These are phyloP conservation scores for Cordyceps cateniannulata DNA, from an alignment of 2,329 filamentous ascomycete genomes.

Conservation along the genomic window DNA sequence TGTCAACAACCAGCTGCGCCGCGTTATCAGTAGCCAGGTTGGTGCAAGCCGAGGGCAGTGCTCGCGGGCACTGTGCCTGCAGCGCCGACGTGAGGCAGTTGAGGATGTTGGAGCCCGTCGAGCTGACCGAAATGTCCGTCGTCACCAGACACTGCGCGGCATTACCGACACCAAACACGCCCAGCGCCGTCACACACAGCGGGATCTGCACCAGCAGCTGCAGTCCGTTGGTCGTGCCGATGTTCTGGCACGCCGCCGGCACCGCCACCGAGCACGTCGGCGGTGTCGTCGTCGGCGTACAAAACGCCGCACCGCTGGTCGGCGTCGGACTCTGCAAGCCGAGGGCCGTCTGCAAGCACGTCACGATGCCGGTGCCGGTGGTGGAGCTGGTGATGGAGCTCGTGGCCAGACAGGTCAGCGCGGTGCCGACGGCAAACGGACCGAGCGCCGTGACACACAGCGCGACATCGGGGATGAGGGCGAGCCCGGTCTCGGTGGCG, in stretches of 20 bases:
- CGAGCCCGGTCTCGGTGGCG: not conserved
- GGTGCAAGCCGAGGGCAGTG: not conserved
- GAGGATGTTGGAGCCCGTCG: not conserved
- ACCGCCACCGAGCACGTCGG: not conserved
- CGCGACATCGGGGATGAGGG: not conserved
- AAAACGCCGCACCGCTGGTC: not conserved
- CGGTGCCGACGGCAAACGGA: constrained; percentile 10
- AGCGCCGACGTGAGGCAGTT: constrained; percentile 4
- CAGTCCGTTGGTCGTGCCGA: not conserved
- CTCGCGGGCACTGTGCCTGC: not conserved
- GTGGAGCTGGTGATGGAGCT: not conserved
- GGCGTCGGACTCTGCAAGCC: not conserved
- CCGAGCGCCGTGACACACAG: constrained; percentile 12
- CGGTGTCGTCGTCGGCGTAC: not conserved
- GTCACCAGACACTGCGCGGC: constrained; percentile 4
- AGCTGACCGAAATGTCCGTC: not conserved
- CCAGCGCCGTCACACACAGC: not conserved
- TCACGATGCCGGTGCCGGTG: not conserved
- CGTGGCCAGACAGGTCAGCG: constrained; percentile 7
- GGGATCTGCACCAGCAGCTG: not conserved
- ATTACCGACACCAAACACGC: not conserved
- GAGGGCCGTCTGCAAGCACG: not conserved
- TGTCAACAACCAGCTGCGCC: not conserved
- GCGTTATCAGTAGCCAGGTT: not conserved
- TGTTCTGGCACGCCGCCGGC: not conserved